These are phyloP conservation scores for Phylloporus sp. DNA, from an alignment of 768 basidiomycete genomes.

Conservation along the genomic window DNA sequence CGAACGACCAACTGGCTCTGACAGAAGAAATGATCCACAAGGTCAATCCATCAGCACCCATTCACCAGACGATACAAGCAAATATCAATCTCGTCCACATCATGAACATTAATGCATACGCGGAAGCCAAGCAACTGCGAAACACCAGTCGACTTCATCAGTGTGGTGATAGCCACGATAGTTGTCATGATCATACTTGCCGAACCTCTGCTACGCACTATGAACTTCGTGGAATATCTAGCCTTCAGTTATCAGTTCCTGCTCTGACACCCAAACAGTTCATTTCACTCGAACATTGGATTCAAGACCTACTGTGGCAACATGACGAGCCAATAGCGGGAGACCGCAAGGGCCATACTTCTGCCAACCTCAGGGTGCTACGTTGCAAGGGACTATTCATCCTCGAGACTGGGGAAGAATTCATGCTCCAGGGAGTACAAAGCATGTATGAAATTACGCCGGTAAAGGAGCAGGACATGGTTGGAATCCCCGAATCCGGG, in stretches of 20 bases:
- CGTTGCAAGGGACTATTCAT: constrained; percentile 86
- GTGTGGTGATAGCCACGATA: constrained; percentile 30
- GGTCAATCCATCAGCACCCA: constrained; percentile 76
- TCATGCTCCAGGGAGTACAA: constrained; percentile 88
- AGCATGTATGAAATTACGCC: constrained; percentile 78
- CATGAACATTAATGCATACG: constrained; percentile 79
- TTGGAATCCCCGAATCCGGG: constrained; percentile 58
- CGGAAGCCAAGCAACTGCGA: constrained; percentile 38
- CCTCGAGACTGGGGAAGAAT: constrained; percentile 48
- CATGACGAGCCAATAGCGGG: constrained; percentile 43
- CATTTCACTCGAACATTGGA: constrained; percentile 68
- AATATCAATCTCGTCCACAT: constrained; percentile 72
- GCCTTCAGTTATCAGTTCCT: constrained; percentile 69
- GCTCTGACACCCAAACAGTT: constrained; percentile 46
- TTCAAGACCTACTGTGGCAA: constrained; percentile 83
- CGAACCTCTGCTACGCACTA: constrained; percentile 48
- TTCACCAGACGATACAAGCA: constrained; percentile 68
- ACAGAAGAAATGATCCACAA: constrained; percentile 62
- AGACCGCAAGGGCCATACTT: constrained; percentile 7
- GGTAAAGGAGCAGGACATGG: constrained; percentile 34
- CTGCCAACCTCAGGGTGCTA: constrained; percentile 57
- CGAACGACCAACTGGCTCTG: constrained; percentile 38
- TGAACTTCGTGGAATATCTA: constrained; percentile 78
- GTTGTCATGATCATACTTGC: constrained; percentile 31
- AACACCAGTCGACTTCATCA: constrained; percentile 26